phyloP scores from a whole-genome alignment of 2,329 filamentous ascomycete species.

The Trichophyton equinum region DNA sequence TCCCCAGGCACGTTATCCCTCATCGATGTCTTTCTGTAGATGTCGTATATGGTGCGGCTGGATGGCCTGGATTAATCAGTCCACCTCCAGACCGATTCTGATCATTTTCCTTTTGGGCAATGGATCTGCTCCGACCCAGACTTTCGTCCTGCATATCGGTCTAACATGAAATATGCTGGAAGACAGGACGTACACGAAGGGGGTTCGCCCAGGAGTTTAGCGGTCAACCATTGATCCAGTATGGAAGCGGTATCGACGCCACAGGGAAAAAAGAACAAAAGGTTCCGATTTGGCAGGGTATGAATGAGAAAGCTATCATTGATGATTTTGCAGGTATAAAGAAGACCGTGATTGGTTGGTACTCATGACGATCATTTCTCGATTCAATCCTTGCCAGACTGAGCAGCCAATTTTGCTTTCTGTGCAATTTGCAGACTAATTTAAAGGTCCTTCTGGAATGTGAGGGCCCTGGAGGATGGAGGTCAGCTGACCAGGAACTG shows the following conservation, averaged over 20 bases:
- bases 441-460: conserved; percentile 5
- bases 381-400: background rate
- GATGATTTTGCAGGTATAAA: background rate
- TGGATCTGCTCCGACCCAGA: background rate
- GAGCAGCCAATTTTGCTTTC: conserved; percentile 1
- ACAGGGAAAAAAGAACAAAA: conserved; percentile 4
- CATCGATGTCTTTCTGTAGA: background rate
- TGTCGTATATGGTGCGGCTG: background rate
- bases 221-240: conserved; percentile 3
- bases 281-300: conserved; percentile 2
- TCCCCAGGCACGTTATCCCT: background rate
- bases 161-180: background rate
- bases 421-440: conserved; percentile 1
- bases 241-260: conserved; percentile 1
- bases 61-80: background rate
- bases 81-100: background rate
- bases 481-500: conserved; percentile 2
- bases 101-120: background rate
- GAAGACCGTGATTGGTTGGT: background rate
- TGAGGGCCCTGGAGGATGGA: background rate
- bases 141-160: conserved; percentile 1
- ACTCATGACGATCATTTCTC: conserved; percentile 3
- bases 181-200: background rate
- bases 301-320: background rate
- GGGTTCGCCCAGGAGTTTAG: conserved; percentile 1